Percentiles rank a stretch among this genome's conserved stretches.
These are phyloP conservation scores for Rhizophagus prolifer DNA, from an alignment of 192 early-diverging fungal species.

Conservation along the genomic window DNA sequence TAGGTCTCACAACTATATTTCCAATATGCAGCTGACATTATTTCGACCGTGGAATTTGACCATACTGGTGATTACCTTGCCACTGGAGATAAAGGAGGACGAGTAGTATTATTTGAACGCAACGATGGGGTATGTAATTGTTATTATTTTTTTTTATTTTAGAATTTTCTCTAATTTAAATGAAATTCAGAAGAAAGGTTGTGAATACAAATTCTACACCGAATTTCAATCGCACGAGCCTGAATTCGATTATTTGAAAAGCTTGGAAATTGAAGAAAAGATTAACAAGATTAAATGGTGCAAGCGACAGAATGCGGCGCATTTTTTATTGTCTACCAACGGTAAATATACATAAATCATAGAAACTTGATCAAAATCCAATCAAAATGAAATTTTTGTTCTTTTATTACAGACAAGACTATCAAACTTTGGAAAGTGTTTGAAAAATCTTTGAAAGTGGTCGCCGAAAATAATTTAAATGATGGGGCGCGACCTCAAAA, in stretches of 20 bases:
- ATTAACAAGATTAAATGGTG: slow-evolving; percentile 99
- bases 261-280: slow-evolving; percentile 99
- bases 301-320: slow-evolving; percentile 91
- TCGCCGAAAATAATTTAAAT: slow-evolving; percentile 87
- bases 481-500: slow-evolving; percentile 52
- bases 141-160: slow-evolving; percentile 17
- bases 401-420: slow-evolving; percentile 84
- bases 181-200: slow-evolving; percentile 86
- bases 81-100: slow-evolving; percentile 96
- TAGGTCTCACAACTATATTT: slow-evolving; percentile 33
- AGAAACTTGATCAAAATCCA: neutral
- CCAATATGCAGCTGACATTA: slow-evolving; percentile 84
- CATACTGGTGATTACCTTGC: slow-evolving; percentile 95
- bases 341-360: slow-evolving; percentile 45
- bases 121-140: slow-evolving; percentile 85
- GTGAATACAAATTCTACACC: slow-evolving; percentile 99
- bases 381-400: slow-evolving; percentile 1
- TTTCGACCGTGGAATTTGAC: slow-evolving; percentile 98
- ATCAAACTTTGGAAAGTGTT: slow-evolving; percentile 99
- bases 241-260: slow-evolving; percentile 99
- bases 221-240: slow-evolving; percentile 99
- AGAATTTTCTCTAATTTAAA: neutral
- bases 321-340: slow-evolving; percentile 97
- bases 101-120: slow-evolving; percentile 97
- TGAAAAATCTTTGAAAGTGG: slow-evolving; percentile 95